Evolutionary conservation across 805 yeast species (phyloP), one percentile per base, ranked within the genome.

Genomic region (Wickerhamomyces canadensis): DNA sequence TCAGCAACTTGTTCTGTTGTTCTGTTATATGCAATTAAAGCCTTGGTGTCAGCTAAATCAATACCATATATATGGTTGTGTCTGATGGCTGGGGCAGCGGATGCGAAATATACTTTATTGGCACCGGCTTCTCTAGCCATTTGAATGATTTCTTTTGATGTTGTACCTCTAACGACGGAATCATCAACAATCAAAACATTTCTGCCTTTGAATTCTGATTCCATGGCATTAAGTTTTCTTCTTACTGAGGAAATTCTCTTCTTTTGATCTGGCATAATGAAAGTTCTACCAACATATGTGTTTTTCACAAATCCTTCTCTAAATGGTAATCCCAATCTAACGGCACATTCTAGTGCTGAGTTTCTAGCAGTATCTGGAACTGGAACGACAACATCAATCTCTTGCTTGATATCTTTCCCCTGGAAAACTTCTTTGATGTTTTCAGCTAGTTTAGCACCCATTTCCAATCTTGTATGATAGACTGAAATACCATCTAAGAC

Each of bases 81-180:
- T 62, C 98, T 78, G 53, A 93, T 93, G n/a, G 97, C 94, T 21
- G 98, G 98, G 13, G 98, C 95, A 56, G 97, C 93, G 19, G 95
- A 85, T 0, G 98, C 98, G 61, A 93, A 83, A 59, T 77, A 91
- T n/a, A 93, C 98, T 51, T 79, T 82, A 43, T 76, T 80, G 31
- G 98, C 98, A 41, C 98, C 98, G 5, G 98, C 96, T 61, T 93
- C 98, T 51, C 84, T 76, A n/a, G 98, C 98, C 98, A 93, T 93
- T 48, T 80, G 83, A 24, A 93, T 95, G 48, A 93, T 93, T 66
- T 93, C 98, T 60, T 78, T 84, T 6, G 97, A 88, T 3, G 98
- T 93, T 16, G 98, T 93, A 45, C 98, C 98, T 60, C 98, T 79
- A 9, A 93, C 98, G 47, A 93, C 91, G 19, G 97, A 87, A 62